These are phyloP conservation scores for Gardenia jasminoides DNA, from an alignment of 257 asterid species.

Conservation along the genomic window DNA sequence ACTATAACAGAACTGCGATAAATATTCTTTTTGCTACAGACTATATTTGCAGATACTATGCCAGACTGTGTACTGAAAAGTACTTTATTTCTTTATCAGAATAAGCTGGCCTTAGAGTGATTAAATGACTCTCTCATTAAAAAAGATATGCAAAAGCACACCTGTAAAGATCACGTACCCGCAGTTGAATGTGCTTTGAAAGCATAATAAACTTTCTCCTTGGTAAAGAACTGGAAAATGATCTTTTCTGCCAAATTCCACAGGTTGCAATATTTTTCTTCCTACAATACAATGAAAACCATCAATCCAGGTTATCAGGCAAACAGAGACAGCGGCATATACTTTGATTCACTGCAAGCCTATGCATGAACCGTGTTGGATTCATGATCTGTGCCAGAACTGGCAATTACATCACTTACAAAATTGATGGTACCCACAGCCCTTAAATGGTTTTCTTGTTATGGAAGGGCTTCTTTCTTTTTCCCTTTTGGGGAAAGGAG, in stretches of 20 bases:
- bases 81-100: neutral
- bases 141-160: slow-evolving; percentile 6
- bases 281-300: neutral
- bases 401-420: slow-evolving; percentile 4
- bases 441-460: neutral
- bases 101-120: neutral
- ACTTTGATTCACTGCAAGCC: neutral
- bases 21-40: no score
- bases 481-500: no score
- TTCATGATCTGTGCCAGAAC: neutral
- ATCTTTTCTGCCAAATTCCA: neutral
- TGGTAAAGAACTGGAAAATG: neutral
- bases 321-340: neutral
- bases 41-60: neutral
- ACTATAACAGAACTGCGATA: neutral
- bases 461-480: neutral
- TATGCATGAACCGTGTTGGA: no score
- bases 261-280: neutral
- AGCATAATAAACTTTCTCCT: slow-evolving; percentile 24
- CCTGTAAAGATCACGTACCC: slow-evolving; percentile 20
- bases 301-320: neutral
- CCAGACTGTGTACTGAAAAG: neutral
- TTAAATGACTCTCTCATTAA: neutral
- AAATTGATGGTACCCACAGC: neutral
- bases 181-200: slow-evolving; percentile 21